Evolutionary conservation across 1,284 basidiomycete species (phyloP).

Genomic region (Anthracocystis setariae): DNA sequence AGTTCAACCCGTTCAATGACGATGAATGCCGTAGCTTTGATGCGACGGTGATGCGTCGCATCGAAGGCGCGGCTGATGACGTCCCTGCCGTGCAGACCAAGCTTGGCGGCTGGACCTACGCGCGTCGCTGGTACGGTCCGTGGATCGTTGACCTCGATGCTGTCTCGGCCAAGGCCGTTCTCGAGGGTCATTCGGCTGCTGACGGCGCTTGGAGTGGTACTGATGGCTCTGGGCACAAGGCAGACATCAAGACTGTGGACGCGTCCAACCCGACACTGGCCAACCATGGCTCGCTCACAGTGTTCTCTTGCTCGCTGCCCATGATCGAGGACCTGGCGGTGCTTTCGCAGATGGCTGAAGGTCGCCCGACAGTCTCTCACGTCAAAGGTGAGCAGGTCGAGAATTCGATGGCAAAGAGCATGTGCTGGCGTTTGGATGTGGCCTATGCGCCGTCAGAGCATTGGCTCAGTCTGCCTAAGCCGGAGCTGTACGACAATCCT

Average conservation of each 20-base stretch:
- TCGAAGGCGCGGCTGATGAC: too few relatives aligned
- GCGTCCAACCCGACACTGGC: too few relatives aligned
- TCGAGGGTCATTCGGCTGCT: conserved; percentile 8
- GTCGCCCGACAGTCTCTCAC: conserved; percentile 2
- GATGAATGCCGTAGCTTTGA: conserved; percentile 2
- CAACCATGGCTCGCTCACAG: background rate
- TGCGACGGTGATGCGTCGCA: background rate
- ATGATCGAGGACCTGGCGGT: conserved; percentile 15
- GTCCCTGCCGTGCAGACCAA: too few relatives aligned
- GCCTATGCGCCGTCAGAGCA: conserved; percentile 2
- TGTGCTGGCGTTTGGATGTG: background rate
- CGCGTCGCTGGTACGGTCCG: conserved; percentile 9
- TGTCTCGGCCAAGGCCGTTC: conserved; percentile 7
- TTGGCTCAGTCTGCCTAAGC: conserved; percentile 5
- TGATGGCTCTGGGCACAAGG: background rate
- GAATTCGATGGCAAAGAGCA: background rate
- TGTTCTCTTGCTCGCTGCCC: conserved; percentile 3
- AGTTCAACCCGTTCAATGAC: conserved; percentile 10
- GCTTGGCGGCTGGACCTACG: conserved; percentile 17
- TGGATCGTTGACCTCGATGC: conserved; percentile 18
- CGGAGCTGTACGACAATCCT: conserved; percentile 5
- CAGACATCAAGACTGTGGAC: too few relatives aligned
- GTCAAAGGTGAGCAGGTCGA: background rate
- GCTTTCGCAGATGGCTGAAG: conserved; percentile 11
- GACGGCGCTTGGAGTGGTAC: conserved; percentile 9